These are phyloP conservation scores for Fallopia convolvulus DNA, from an alignment of 148 eudicot species.

Conservation along the genomic window DNA sequence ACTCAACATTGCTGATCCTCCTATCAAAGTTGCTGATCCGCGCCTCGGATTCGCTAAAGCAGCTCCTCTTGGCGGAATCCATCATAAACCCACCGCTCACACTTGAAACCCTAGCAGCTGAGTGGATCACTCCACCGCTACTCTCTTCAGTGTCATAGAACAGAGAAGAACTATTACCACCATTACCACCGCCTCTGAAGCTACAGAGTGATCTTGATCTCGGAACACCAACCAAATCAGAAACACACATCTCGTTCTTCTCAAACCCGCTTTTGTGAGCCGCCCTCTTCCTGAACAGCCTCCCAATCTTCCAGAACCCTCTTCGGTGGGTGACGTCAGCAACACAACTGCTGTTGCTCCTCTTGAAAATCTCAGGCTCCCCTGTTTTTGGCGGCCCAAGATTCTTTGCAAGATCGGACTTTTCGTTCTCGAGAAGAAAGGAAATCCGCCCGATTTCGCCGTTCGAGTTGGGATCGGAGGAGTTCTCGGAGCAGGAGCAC, in stretches of 20 bases:
- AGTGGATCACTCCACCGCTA: constrained; percentile 29
- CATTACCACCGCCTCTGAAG: constrained; percentile 32
- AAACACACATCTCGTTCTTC: constrained; percentile 19
- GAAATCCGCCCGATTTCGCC: constrained; percentile 52
- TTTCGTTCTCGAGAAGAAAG: constrained; percentile 68
- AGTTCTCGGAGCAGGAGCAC: constrained; percentile 57
- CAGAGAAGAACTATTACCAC: background rate
- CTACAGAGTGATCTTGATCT: constrained; percentile 80
- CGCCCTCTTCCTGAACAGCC: constrained; percentile 53
- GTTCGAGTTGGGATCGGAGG: constrained; percentile 37
- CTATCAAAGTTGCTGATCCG: constrained; percentile 45
- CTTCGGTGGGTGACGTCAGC: constrained; percentile 21
- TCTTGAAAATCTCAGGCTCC: constrained; percentile 25
- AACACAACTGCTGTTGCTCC: constrained; percentile 52
- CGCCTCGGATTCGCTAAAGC: constrained; percentile 59
- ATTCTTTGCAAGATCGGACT: constrained; percentile 4
- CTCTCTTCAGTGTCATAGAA: constrained; percentile 34
- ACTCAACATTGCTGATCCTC: constrained; percentile 43
- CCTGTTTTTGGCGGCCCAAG: background rate
- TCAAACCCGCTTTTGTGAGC: constrained; percentile 16
- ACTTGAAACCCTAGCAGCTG: constrained; percentile 66
- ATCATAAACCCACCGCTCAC: constrained; percentile 41
- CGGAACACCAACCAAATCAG: constrained; percentile 36
- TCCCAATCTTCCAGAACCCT: constrained; percentile 61
- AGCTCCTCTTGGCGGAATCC: constrained; percentile 43